Base-by-base conservation (phyloP, 805 yeast species). In the Isabelozyma heimii region DNA sequence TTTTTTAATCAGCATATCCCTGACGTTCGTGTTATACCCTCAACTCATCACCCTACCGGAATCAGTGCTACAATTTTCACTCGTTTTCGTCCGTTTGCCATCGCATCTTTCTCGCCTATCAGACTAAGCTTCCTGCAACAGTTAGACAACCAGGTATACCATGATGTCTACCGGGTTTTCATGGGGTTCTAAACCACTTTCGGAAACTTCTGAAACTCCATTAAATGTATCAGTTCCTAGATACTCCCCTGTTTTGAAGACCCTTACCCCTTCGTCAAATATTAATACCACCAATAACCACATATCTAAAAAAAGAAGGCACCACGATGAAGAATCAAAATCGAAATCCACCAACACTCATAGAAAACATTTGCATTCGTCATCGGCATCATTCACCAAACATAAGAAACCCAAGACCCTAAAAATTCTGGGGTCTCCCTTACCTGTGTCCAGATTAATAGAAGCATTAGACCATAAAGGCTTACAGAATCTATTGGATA, bases 381-480 rank as follows among this genome's bases (percentile, higher is more conserved):
- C 54, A 30, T 24, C 48, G 35, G 13, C 49, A 33, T 42, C 45
- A 12, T 27, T 27, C 33, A 42, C 44, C 57, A 46, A 52, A 17
- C 47, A 52, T 46, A 73, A 73, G 51, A 60, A 65, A 47, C 51
- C 70, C 26, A 72, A 71, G 56, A 70, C 75, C 26, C 79, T 75
- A 45, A 67, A 67, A 43, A 76, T 83, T 16, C 52, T 65, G 33
- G 89, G 91, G 4, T 83, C 81, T 52, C 75, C 74, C 10, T 74
- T 89, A 45, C 87, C 94, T 4, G 61, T 87, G 15, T 63, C 71
- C 43, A 75, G 96, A 50, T 66, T 87, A 26, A 73, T 89, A 16
- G 94, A 89, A 62, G 81, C 86, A 8, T 69, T 89, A 50, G 87
- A 84, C 62, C 78, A 79, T 47, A 62, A 72, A 45, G 72, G 81